These are phyloP conservation scores for Candida nemodendra DNA, from an alignment of 805 yeast genomes.

Conservation along the genomic window DNA sequence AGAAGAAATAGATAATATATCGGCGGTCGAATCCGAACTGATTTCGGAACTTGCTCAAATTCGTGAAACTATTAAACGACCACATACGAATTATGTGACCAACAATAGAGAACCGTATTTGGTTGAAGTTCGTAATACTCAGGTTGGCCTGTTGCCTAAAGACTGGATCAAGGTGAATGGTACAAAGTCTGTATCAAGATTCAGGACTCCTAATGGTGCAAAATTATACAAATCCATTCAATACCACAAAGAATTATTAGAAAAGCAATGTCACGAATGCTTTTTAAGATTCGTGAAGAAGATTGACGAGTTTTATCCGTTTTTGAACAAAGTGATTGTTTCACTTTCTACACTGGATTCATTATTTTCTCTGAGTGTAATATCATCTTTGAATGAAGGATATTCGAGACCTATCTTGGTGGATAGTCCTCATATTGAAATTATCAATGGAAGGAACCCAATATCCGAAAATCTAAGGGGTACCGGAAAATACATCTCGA, in stretches of 20 bases:
- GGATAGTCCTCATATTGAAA: constrained; percentile 45
- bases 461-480: constrained; percentile 24
- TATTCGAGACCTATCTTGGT: constrained; percentile 53
- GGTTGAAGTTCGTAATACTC: constrained; percentile 68
- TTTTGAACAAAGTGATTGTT: constrained; percentile 42
- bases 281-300: constrained; percentile 41
- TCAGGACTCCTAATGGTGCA: constrained; percentile 59
- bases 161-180: constrained; percentile 79
- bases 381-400: constrained; percentile 45
- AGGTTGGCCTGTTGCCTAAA: constrained; percentile 57
- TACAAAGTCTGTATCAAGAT: constrained; percentile 67
- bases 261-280: constrained; percentile 45
- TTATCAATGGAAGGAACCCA: constrained; percentile 52
- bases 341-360: constrained; percentile 63
- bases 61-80: constrained; percentile 48
- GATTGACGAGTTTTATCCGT: constrained; percentile 38
- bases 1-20: constrained; percentile 41
- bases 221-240: constrained; percentile 53
- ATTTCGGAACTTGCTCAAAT: constrained; percentile 51
- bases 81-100: constrained; percentile 53
- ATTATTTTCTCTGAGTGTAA: constrained; percentile 61
- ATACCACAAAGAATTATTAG: constrained; percentile 57
- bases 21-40: constrained; percentile 46
- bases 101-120: constrained; percentile 68
- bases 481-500: constrained; percentile 54